Percentiles rank a stretch among this genome's conserved stretches.
These are phyloP conservation scores for Paraphaeosphaeria minitans DNA, from an alignment of 2,329 filamentous ascomycete genomes.

Conservation along the genomic window DNA sequence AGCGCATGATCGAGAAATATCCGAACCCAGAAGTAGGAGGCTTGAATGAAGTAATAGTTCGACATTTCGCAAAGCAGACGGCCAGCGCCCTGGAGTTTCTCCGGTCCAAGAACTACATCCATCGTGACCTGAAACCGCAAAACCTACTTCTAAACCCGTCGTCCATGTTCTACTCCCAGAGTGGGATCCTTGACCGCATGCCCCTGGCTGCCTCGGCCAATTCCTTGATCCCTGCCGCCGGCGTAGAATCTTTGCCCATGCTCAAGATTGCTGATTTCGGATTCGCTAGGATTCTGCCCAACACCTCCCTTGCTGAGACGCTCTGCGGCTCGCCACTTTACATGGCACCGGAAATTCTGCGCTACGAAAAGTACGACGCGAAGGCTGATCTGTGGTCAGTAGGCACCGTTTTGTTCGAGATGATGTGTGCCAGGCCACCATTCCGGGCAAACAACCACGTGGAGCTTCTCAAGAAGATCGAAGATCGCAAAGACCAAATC, in stretches of 20 bases:
- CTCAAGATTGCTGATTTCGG: slow-evolving; percentile 98
- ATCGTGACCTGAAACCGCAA: slow-evolving; percentile 96
- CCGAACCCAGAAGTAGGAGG: slow-evolving; percentile 81
- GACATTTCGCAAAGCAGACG: slow-evolving; percentile 95
- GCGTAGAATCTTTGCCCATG: slow-evolving; percentile 86
- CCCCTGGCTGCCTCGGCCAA: slow-evolving; percentile 80
- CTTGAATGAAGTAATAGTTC: slow-evolving; percentile 94
- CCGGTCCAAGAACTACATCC: slow-evolving; percentile 82
- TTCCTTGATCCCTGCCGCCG: slow-evolving; percentile 79
- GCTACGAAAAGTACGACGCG: slow-evolving; percentile 96
- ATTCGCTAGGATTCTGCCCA: slow-evolving; percentile 90
- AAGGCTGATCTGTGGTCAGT: slow-evolving; percentile 98
- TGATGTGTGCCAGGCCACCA: slow-evolving; percentile 87
- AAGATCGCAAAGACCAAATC: slow-evolving; percentile 84
- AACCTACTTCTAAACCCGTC: slow-evolving; percentile 91
- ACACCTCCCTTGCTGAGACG: slow-evolving; percentile 91
- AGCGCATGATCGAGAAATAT: slow-evolving; percentile 92
- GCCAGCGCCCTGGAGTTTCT: slow-evolving; percentile 90
- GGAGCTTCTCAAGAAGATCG: slow-evolving; percentile 89
- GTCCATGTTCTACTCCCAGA: slow-evolving; percentile 66
- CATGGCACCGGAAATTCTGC: slow-evolving; percentile 97
- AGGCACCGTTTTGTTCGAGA: slow-evolving; percentile 92
- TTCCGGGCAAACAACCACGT: slow-evolving; percentile 95
- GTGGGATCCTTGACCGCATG: slow-evolving; percentile 57
- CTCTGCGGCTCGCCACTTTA: slow-evolving; percentile 96